Evolutionary conservation across 108 stramenopile genomes (phyloP).

Genomic region (Skeletonema potamos): DNA sequence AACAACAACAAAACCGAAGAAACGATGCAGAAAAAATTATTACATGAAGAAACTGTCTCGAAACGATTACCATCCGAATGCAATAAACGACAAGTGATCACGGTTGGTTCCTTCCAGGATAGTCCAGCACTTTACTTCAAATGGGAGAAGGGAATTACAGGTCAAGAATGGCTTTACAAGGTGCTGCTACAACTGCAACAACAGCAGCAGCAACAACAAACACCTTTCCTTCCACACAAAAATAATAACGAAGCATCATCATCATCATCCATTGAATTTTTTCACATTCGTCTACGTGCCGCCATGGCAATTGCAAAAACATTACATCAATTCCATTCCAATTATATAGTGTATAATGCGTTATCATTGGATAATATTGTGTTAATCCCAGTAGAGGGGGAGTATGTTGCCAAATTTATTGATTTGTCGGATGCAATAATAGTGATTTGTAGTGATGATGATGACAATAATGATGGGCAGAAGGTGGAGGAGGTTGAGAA

Average conservation of each 20-base stretch:
- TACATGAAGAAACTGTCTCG: constrained; percentile 5
- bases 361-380: constrained; percentile 1
- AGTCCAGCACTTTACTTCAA: constrained; percentile 12
- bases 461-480: constrained; percentile 10
- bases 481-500: neutral
- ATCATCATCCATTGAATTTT: no score
- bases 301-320: constrained; percentile 8
- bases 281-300: neutral
- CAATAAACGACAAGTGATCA: neutral
- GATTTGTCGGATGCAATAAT: constrained; percentile 14
- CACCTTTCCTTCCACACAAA: no score
- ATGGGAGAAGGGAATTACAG: constrained; percentile 25
- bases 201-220: neutral
- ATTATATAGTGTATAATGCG: neutral
- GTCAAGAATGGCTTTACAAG: constrained; percentile 11
- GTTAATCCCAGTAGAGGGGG: constrained; percentile 8
- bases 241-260: neutral
- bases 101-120: neutral
- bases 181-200: neutral
- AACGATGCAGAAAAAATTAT: neutral
- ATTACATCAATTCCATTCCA: neutral
- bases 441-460: constrained; percentile 5
- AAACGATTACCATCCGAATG: neutral
- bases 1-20: no score
- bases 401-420: constrained; percentile 30